phyloP scores from a whole-genome alignment of 139 green algal genomes.

The Chloropicon primus region DNA sequence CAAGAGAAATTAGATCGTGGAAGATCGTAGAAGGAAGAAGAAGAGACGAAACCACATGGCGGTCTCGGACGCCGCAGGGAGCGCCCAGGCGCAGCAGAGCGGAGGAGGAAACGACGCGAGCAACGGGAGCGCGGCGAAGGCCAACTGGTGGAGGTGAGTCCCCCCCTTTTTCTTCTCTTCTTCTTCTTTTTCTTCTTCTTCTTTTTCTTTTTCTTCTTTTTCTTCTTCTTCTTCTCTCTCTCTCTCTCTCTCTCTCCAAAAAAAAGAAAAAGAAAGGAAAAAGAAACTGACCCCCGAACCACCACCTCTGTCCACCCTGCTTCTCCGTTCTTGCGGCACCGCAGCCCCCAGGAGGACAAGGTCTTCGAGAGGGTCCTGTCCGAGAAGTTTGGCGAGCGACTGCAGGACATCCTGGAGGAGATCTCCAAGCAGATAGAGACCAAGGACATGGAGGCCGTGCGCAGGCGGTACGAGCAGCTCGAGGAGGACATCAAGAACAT shows the following conservation, averaged over 20 bases:
- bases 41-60: too few relatives aligned
- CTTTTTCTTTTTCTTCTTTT: background rate
- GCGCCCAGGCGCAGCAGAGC: too few relatives aligned
- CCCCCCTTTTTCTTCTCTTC: background rate
- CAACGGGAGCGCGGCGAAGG: background rate
- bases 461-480: background rate
- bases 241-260: too few relatives aligned
- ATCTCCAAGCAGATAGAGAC: background rate
- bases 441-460: conserved; percentile 1
- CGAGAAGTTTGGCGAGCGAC: background rate
- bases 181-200: background rate
- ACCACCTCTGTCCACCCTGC: too few relatives aligned
- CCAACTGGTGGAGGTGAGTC: background rate
- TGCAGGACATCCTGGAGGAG: background rate
- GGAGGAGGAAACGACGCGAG: too few relatives aligned
- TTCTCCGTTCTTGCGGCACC: too few relatives aligned
- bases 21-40: too few relatives aligned
- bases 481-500: conserved; percentile 49
- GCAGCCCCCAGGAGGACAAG: background rate
- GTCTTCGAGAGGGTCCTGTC: background rate
- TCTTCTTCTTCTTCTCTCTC: background rate
- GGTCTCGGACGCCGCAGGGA: too few relatives aligned
- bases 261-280: too few relatives aligned
- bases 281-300: too few relatives aligned
- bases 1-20: too few relatives aligned